Conservation (phyloP, 306 rosid species). For the Glycine latifolia region DNA sequence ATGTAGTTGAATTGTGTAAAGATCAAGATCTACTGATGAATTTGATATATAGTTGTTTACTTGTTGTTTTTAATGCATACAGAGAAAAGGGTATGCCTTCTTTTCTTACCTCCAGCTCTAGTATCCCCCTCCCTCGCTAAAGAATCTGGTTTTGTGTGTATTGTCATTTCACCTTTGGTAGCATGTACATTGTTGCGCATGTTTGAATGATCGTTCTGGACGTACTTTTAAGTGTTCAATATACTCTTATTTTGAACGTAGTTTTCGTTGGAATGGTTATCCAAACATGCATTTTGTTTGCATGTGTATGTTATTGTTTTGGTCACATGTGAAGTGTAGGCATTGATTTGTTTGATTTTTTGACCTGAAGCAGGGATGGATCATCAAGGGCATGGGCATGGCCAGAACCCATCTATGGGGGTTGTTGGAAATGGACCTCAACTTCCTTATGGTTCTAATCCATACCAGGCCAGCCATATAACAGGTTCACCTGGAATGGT, state of each 20-base stretch:
- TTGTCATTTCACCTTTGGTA: no score
- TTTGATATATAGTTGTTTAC: background rate
- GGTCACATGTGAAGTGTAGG: background rate
- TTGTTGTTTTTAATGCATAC: background rate
- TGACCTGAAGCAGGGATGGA: constrained; percentile 53
- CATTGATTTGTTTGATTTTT: constrained; percentile 39
- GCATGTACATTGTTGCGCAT: no score
- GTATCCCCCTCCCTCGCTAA: background rate
- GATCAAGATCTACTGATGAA: constrained; percentile 18
- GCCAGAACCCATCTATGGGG: constrained; percentile 57
- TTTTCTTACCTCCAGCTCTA: background rate
- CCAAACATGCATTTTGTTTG: background rate
- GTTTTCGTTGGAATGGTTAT: background rate
- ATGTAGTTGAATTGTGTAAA: constrained; percentile 9
- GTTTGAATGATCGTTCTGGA: no score
- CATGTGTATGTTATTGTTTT: constrained; percentile 6
- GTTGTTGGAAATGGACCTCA: constrained; percentile 50
- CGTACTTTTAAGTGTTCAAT: no score
- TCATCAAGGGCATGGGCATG: constrained; percentile 58
- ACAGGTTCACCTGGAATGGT: constrained; percentile 54
- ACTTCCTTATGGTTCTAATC: constrained; percentile 52
- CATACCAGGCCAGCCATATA: constrained; percentile 52
- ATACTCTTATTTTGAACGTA: background rate
- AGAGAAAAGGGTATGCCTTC: background rate
- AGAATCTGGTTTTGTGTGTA: no score